Evolutionary conservation across 192 early-diverging fungal genomes (phyloP), one percentile per base, ranked within the genome.

Genomic region (Mortierella antarctica): DNA sequence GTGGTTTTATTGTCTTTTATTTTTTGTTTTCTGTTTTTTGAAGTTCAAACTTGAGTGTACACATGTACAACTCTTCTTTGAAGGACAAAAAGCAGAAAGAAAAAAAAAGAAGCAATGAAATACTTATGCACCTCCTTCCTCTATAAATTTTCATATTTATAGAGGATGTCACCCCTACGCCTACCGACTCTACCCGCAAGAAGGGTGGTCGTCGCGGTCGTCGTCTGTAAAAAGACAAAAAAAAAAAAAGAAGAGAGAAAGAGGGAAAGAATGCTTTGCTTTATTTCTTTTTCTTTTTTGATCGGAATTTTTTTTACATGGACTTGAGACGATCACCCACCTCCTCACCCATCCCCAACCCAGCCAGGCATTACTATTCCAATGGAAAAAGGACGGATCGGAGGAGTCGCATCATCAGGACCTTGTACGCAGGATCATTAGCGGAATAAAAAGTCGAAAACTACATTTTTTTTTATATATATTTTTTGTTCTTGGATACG

Each of bases 181-280:
- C 98, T 82, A 98, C 97, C 85, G 98, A 99, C 88, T 92, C 91
- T 84, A 99, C 98, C 87, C 93, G 98, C 78, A 90, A 92, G 74
- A 99, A 98, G 94, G 98, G 98, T 88, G 98, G 98, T 94, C 96
- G 98, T 83, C 96, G 98, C 91, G 98, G 98, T 96, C 96, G 98
- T 90, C 97, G 98, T 91, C 87, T 96, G 83, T 96, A 88, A 90
- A 70, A 9, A 50, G 54, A 20, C n/a, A 18, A 21, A 86, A 89
- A 77, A 20, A 66, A 62, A 46, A 62, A 21, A 31, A 40, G 45
- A 58, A 51, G 18, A 54, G 12, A 45, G 42, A 21, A 6, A 18
- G 8, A 54, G 51, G 5, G 50, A 8, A 41, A 61, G 9, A 66
- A 15, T 52, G 39, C 4, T 45, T 39, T 23, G 18, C 17, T 10